Conservation (phyloP, 2,329 filamentous ascomycete genomes). For the Alternaria infectoria region DNA sequence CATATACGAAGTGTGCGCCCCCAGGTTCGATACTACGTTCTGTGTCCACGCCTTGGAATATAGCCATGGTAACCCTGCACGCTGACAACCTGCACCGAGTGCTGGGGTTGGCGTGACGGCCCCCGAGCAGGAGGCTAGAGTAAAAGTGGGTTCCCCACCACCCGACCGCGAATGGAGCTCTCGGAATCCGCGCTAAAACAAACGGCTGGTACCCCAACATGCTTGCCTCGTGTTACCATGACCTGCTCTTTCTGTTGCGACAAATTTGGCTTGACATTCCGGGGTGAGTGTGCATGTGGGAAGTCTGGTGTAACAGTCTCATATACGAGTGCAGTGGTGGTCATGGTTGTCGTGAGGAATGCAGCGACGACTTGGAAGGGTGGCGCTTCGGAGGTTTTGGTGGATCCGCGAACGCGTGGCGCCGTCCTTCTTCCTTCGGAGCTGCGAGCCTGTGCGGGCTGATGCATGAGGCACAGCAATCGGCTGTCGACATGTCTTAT, state of each 20-base stretch:
- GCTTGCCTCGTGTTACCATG: constrained; percentile 36
- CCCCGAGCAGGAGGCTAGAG: not conserved
- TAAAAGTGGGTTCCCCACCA: constrained; percentile 18
- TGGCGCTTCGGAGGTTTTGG: constrained; percentile 5
- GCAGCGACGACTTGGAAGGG: not conserved
- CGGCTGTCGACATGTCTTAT: constrained; percentile 5
- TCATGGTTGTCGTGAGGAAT: not conserved
- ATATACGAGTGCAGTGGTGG: not conserved
- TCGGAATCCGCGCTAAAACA: constrained; percentile 32
- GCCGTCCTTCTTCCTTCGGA: constrained; percentile 4
- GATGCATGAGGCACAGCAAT: not conserved
- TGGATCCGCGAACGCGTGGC: constrained; percentile 1
- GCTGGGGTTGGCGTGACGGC: constrained; percentile 7
- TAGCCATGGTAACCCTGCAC: constrained; percentile 9
- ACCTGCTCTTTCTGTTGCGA: constrained; percentile 17
- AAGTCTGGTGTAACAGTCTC: constrained; percentile 7
- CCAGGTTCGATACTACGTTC: constrained; percentile 15
- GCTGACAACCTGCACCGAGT: constrained; percentile 17
- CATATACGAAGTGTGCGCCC: not conserved
- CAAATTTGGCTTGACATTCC: constrained; percentile 8
- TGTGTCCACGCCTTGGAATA: not conserved
- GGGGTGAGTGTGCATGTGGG: constrained; percentile 14
- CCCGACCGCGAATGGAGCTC: constrained; percentile 22
- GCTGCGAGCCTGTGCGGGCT: not conserved
- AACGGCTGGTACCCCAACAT: constrained; percentile 43